Base-by-base conservation (phyloP, 495 filamentous ascomycete species). In the Pyrenula massariospora region DNA sequence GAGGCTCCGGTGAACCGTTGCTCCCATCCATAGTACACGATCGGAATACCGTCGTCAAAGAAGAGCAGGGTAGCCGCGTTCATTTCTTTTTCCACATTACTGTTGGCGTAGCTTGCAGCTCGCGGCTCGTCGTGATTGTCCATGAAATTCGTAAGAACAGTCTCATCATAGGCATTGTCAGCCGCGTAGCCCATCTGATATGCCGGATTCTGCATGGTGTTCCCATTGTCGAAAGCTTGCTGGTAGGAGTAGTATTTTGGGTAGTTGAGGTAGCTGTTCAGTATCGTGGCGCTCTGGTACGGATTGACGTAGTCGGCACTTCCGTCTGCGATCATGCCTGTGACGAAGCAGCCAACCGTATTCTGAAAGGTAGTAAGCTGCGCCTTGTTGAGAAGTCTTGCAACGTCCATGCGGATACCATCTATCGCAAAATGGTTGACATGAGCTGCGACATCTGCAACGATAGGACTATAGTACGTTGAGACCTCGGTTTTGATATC, bases 401-500 rank as follows among this genome's bases (percentile, higher is more conserved):
- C 81, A 19, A 80, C 84, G 63, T 89, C 87, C 25, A 89, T 73
- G 47, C 87, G 79, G 50, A 91, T 70, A 3, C 84, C 87, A 63
- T 91, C 87, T 60, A 90, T 82, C 24, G 71, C 71, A 62, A 88
- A 90, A 23, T 79, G 80, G 0, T 69, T 65, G 2, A 88, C 76
- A 1, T 88, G 68, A 20, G 73, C 64, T 11, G 61, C 66, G 53
- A 87, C 76, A 86, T 86, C 89, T 8, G 66, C 62, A 22, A 82
- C 67, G 65, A 75, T 83, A 8, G 31, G 31, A 8, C 8, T 42
- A 15, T 42, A 42, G 31, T 42, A 42, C 5, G 5, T 15, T 15
- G 31, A 42, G 15, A 5, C 15, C 31, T 42, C 31, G 31, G 31
- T 8, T 42, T 8, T 42, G 31, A 42, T 15, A 42, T 42, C 31